Evolutionary conservation across 2,329 filamentous ascomycete genomes (phyloP), one percentile per base, ranked within the genome.

Genomic region (Sphaerostilbella broomeana): DNA sequence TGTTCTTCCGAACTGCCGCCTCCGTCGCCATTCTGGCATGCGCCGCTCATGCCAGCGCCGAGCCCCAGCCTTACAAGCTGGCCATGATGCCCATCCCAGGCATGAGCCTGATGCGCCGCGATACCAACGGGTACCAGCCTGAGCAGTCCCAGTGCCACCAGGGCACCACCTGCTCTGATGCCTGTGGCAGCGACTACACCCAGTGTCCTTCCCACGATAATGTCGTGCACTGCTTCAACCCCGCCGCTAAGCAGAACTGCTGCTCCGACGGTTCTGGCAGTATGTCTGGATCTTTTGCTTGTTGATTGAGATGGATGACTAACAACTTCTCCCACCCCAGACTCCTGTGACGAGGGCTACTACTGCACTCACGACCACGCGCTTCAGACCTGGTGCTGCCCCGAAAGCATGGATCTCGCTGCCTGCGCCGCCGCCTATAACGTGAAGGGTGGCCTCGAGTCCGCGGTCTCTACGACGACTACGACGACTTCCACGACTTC

Each of bases 341-440:
- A 77, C 59, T 75, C 77, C 21, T 82, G 78, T 57, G 69, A 76
- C 21, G 56, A 61, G 12, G 75, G 74, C 35, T 82, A 73, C 65
- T 81, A 74, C 66, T 82, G 79, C 64, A 69, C 74, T n/a, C 64
- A 70, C 48, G 70, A 79, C 54, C 56, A 59, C 37, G 51, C 57
- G 30, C 58, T 61, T 38, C 61, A 67, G 41, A 79, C 77, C 22
- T 72, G 72, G 64, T 82, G 78, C 66, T 82, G 78, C 60, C 75
- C 75, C 28, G 60, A 78, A 29, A 65, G 62, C 45, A 64, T 73
- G 65, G 64, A 69, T 45, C 64, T 79, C 34, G 59, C 58, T 18
- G 59, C 70, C 31, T 82, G 78, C 59, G 77, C 77, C 40, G 59
- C 62, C 37, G 65, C 68, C 21, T 74, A 72, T 38, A 59, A 58